Evolutionary conservation across 73 alveolate genomes (phyloP), one percentile per base, ranked within the genome.

Genomic region (Uronychia binucleata): DNA sequence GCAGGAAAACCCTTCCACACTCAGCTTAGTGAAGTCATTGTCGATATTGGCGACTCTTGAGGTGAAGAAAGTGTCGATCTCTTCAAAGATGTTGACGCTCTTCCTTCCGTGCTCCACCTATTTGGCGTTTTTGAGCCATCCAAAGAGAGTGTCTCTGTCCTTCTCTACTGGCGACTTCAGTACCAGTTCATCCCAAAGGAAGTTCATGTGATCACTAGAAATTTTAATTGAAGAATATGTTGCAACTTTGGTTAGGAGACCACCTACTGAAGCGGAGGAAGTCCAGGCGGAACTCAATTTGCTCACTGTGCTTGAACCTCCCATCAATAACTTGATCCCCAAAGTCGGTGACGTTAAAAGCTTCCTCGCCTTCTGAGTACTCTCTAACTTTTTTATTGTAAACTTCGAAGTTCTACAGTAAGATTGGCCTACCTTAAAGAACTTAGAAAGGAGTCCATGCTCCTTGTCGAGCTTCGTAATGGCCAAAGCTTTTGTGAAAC

Each of bases 1-100:
- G 83, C 96, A 93, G 58, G 75, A 86, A 85, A 90, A 94, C 27
- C 99, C 97, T 75, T 96, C 98, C 19, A 80, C 75, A 11, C 95
- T 86, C 75, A 96, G 78, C 0, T 59, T 31, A 27, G 59, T 34
- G 85, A 91, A 86, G 30, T 78, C 90, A 29, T 91, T 77, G n/a
- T 81, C 75, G 25, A 78, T 85, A 58, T 74, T 79, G 25, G 93
- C 85, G 74, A 94, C 74, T 46, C 86, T 86, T 58, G 94, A 93
- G 67, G 59, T 82, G 84, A 92, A 96, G 84, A 96, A 90, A 26
- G 74, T 57, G 31, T 78, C 85, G 0, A 93, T 74, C 33, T 81
- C 93, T 28, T 78, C 89, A 0, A 92, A 60, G 19, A 89, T 91
- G 67, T 75, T 89, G 58, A 89, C 78, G 1, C 77, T 35, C 26